Conservation (phyloP, 2,329 filamentous ascomycete species). For the Passalora sequoiae region DNA sequence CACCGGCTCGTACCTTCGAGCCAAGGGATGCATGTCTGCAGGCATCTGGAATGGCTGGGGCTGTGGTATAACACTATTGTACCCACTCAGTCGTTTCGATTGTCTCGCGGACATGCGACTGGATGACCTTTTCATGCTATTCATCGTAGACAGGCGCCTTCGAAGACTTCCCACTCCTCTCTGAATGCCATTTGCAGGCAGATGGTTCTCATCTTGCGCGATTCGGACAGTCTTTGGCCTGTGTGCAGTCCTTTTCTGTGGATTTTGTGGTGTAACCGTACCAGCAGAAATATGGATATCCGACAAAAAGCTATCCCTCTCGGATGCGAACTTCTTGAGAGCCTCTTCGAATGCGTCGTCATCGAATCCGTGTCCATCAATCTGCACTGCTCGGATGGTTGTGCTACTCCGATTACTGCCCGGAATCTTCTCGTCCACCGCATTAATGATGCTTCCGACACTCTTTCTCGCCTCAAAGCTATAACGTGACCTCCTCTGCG, state of each 20-base stretch:
- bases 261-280: slow-evolving; percentile 50
- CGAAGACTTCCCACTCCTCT: slow-evolving; percentile 77
- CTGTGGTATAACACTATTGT: slow-evolving; percentile 93
- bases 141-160: slow-evolving; percentile 94
- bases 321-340: slow-evolving; percentile 88
- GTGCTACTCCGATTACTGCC: slow-evolving; percentile 60
- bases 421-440: slow-evolving; percentile 43
- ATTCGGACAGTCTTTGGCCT: slow-evolving; percentile 79
- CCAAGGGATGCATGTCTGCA: slow-evolving; percentile 91
- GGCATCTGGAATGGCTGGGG: slow-evolving; percentile 86
- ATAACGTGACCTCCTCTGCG: slow-evolving; percentile 38
- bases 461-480: slow-evolving; percentile 49
- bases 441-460: slow-evolving; percentile 45
- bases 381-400: slow-evolving; percentile 51
- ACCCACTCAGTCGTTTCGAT: slow-evolving; percentile 85
- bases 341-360: slow-evolving; percentile 87
- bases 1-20: slow-evolving; percentile 92
- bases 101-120: slow-evolving; percentile 69
- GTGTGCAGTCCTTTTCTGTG: slow-evolving; percentile 45
- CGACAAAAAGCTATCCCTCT: slow-evolving; percentile 87
- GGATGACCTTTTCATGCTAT: slow-evolving; percentile 83
- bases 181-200: slow-evolving; percentile 42
- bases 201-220: slow-evolving; percentile 59
- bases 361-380: slow-evolving; percentile 34
- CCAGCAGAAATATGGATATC: slow-evolving; percentile 86